Evolutionary conservation across 768 basidiomycete genomes (phyloP), one percentile per base, ranked within the genome.

Genomic region (Harrya chromipes): DNA sequence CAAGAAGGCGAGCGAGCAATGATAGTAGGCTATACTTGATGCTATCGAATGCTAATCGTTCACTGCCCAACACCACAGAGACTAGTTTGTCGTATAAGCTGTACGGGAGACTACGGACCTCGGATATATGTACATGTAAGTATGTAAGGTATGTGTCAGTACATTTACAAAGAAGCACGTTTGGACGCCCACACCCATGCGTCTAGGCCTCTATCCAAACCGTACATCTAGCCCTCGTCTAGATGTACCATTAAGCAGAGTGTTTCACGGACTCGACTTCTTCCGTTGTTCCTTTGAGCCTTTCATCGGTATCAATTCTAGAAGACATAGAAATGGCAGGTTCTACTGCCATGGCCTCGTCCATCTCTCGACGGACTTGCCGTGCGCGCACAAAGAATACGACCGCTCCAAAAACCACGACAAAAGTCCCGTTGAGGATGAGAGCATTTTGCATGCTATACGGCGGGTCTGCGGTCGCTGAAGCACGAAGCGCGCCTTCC

Each of bases 391-490:
- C 46, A 38, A 83, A 69, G 58, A 84, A 77, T 1, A 86, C 62
- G 6, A 70, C 49, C 9, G 61, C 46, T 29, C 73, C 70, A 11
- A 73, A 61, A 2, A 53, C 66, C 49, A 78, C 54, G 4, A 81
- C 71, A 37, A 83, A 56, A 0, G 70, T 64, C 3, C 81, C 88
- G 23, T 85, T 80, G 61, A 93, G 80, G 23, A 92, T 81, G 37
- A 88, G 68, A 4, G 81, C 79, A 11, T 73, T 70, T 29, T 66
- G 79, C 87, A 93, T 88, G 66, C 88, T 87, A 26, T 80, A 69
- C 1, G 90, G 89, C 1, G 89, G 90, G 40, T 75, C 64, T 14
- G 83, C 87, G 33, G 75, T 65, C 11, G 73, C 57, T 4, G 79
- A 71, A 11, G 78, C 85, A 39, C 88, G 84, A 14, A 93, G 74